A percentile compares a stretch with the other conserved stretches of the same genome.
Evolutionary conservation across 192 early-diverging fungal genomes (phyloP).

Genomic region (Backusella psychrophila): DNA sequence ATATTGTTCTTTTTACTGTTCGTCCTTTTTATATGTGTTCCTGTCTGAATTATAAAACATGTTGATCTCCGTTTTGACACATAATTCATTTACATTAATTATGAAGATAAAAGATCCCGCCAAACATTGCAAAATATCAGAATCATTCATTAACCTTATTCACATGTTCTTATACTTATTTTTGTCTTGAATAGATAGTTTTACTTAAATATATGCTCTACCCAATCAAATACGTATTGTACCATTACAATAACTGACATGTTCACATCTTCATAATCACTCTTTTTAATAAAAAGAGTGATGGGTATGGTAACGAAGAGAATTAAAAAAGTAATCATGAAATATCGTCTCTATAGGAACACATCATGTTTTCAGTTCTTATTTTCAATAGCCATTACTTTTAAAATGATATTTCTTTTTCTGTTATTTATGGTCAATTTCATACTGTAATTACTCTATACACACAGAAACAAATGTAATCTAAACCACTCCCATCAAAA

Average conservation of each 20-base stretch:
- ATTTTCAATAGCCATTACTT: background rate
- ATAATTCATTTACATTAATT: background rate
- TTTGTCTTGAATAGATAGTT: background rate
- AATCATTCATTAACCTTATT: background rate
- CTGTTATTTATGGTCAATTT: background rate
- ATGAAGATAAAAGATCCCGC: background rate
- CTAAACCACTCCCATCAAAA: background rate
- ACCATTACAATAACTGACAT: background rate
- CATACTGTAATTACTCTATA: background rate
- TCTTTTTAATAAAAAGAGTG: too few relatives aligned
- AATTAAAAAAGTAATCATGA: background rate
- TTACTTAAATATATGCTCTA: background rate
- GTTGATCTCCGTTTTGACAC: slow-evolving; percentile 3
- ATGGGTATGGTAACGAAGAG: background rate
- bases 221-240: background rate
- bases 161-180: background rate
- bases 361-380: background rate
- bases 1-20: background rate
- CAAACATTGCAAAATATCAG: background rate
- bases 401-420: background rate
- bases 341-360: background rate
- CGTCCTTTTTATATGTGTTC: background rate
- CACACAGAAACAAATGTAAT: background rate
- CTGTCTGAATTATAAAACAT: slow-evolving; percentile 3
- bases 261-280: background rate